Percentiles rank a stretch among this genome's conserved stretches.
Conservation (phyloP, 208 protist species). For the Acanthamoeba castellanii region DNA sequence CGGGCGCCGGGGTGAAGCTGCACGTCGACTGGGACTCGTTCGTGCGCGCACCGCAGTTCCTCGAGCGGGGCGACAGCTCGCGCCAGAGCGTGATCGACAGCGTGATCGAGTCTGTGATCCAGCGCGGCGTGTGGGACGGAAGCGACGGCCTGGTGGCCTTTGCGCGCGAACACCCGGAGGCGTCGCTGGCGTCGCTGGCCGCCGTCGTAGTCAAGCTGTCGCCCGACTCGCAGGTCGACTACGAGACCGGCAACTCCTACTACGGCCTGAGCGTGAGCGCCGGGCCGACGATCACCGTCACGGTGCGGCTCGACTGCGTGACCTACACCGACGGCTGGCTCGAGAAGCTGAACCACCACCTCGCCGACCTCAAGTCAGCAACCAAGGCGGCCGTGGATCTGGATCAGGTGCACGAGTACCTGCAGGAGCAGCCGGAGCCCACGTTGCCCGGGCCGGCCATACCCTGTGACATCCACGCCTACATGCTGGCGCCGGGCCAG, state of each 20-base stretch:
- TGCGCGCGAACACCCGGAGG: not conserved
- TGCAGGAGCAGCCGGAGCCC: not conserved
- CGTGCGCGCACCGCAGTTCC: not conserved
- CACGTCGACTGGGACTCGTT: not conserved
- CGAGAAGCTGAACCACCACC: not conserved
- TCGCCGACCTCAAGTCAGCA: not conserved
- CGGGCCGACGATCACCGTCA: not conserved
- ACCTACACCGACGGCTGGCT: constrained; percentile 17
- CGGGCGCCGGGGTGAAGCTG: not conserved
- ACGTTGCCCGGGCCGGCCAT: not conserved
- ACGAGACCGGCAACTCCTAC: not conserved
- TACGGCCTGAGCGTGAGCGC: not conserved
- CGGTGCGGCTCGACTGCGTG: not conserved
- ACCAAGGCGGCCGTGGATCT: not conserved
- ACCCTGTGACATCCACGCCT: not conserved
- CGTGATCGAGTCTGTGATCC: not conserved
- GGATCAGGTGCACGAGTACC: not conserved
- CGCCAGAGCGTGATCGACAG: not conserved
- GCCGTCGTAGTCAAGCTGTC: not conserved
- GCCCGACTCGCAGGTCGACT: not conserved
- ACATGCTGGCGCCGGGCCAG: not conserved
- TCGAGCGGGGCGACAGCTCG: constrained; percentile 1
- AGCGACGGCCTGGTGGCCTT: not conserved
- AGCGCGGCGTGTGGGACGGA: not conserved
- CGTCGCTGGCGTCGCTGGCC: not conserved